phyloP scores from a whole-genome alignment of 495 filamentous ascomycete genomes.

The Aspergillus indologenus region DNA sequence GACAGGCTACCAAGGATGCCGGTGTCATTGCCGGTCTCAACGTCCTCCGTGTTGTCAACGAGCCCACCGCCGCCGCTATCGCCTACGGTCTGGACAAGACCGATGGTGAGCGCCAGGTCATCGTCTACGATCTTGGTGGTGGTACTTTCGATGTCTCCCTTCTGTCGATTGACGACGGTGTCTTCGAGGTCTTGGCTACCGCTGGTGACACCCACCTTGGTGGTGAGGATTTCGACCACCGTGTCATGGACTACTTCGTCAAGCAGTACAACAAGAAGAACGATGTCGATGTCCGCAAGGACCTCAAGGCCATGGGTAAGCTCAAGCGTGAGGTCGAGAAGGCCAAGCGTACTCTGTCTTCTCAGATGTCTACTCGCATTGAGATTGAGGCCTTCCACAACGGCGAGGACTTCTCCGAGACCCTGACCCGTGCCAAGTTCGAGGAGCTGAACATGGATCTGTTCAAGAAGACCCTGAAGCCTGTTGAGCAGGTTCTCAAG shows the following conservation, averaged over 20 bases:
- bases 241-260: conserved; percentile 93
- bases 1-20: conserved; percentile 97
- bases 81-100: conserved; percentile 87
- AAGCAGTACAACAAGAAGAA: conserved; percentile 99
- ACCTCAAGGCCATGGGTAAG: conserved; percentile 98
- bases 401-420: conserved; percentile 98
- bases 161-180: conserved; percentile 92
- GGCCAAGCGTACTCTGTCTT: conserved; percentile 98
- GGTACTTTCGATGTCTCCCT: conserved; percentile 99
- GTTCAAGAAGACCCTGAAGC: conserved; percentile 98
- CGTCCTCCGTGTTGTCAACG: conserved; percentile 96
- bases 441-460: conserved; percentile 98
- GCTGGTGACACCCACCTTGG: conserved; percentile 99
- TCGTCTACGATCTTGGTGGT: conserved; percentile 98
- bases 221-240: conserved; percentile 99
- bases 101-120: conserved; percentile 82
- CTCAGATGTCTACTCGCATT: conserved; percentile 95
- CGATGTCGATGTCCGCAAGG: conserved; percentile 85
- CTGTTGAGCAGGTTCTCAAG: conserved; percentile 95
- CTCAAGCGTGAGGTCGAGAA: conserved; percentile 99
- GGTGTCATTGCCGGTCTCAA: conserved; percentile 93
- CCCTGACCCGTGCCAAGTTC: conserved; percentile 97
- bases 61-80: conserved; percentile 85
- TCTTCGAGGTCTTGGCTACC: conserved; percentile 97
- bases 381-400: conserved; percentile 98